Conservation (phyloP, 108 stramenopile genomes). For the Epipyxis sp. region DNA sequence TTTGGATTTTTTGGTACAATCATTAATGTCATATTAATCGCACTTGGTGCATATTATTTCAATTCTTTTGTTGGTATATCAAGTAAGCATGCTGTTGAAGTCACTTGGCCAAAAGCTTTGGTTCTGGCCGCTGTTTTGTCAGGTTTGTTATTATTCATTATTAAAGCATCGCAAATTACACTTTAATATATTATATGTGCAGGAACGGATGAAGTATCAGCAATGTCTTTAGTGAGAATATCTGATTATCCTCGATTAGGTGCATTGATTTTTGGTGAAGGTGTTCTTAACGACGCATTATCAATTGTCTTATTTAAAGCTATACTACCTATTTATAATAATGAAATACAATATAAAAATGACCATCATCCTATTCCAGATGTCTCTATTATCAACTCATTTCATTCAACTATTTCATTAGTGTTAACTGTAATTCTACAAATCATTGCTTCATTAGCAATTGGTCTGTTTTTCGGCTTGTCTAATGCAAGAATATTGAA, state of each 20-base stretch:
- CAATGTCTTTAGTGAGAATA: neutral
- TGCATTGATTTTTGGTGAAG: conserved; percentile 57
- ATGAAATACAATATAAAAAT: too few relatives aligned
- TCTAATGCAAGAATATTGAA: too few relatives aligned
- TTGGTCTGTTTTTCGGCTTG: too few relatives aligned
- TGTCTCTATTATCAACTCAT: too few relatives aligned
- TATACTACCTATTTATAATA: conserved; percentile 31
- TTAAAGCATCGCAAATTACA: too few relatives aligned
- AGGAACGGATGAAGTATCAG: conserved; percentile 19
- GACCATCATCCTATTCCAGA: too few relatives aligned
- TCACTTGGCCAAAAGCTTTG: neutral
- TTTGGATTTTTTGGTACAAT: conserved; percentile 52
- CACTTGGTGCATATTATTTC: conserved; percentile 28
- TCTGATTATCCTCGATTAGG: neutral
- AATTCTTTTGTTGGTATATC: neutral
- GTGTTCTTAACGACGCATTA: conserved; percentile 55
- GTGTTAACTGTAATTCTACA: too few relatives aligned
- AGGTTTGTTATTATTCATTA: too few relatives aligned
- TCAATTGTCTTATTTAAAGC: conserved; percentile 56
- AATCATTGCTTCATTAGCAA: too few relatives aligned
- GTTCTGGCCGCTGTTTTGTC: conserved; percentile 22
- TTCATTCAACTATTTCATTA: too few relatives aligned
- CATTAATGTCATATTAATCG: conserved; percentile 45
- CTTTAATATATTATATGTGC: too few relatives aligned
- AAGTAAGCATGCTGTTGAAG: neutral